Evolutionary conservation across 2,329 filamentous ascomycete genomes (phyloP), one percentile per base, ranked within the genome.

Genomic region (Fusarium sp.): DNA sequence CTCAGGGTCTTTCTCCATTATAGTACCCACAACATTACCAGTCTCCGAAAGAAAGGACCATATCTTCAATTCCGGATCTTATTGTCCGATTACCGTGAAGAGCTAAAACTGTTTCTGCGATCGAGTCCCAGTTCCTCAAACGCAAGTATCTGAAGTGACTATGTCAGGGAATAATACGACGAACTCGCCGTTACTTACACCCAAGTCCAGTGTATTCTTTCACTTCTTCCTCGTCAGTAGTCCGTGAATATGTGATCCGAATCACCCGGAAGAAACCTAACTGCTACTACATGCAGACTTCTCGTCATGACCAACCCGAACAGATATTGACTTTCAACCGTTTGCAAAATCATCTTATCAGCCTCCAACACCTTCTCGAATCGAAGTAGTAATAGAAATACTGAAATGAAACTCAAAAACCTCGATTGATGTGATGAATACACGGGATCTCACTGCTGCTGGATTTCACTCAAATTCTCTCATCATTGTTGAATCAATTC

Each of bases 211-310:
- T 38, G 6, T 10, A 38, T n/a, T 38, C 9, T 38, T 12, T 38
- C 10, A 12, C 18, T 38, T 10, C 6, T 38, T 38, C 18, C 18
- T n/a, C 5, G 34, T 38, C 34, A 18, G 16, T n/a, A 38, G 34
- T 38, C 16, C 18, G 34, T n/a, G 34, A n/a, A 38, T 25, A 34
- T n/a, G 51, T 54, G 30, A 38, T 41, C 55, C 51, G 67, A 58
- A n/a, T 27, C 47, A 44, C 45, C 58, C 43, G 58, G 46, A 55
- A 48, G 24, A 45, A 58, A 71, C 54, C 67, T 60, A 60, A 53
- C 29, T 44, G n/a, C n/a, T 20, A 32, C 38, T 46, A 6, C n/a
- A 12, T 29, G 18, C 16, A 54, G 13, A 15, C 47, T 20, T 48
- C 12, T 27, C 24, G 15, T 47, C 25, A 20, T n/a, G 13, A 16